Evolutionary conservation across 768 basidiomycete species (phyloP), one percentile per base, ranked within the genome.

Genomic region (Boletus patriciae): DNA sequence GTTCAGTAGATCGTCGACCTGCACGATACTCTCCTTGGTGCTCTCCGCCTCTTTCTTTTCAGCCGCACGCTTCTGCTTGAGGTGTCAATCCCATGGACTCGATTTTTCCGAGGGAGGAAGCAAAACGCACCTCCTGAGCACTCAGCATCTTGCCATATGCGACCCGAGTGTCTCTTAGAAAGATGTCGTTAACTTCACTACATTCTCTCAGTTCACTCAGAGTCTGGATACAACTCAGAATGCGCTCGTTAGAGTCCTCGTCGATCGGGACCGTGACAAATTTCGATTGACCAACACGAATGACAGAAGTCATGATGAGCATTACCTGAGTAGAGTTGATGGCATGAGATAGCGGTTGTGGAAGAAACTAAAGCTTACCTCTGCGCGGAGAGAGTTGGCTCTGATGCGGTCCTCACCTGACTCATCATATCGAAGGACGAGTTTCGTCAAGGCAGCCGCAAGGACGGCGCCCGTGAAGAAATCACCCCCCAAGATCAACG

Each of bases 261-360:
- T 99, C 97, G 62, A 99, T 99, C n/a, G 92, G 90, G 2, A 87
- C 88, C 0, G 91, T 85, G 43, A 89, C 90, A 63, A 96, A 95
- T 69, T 95, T 96, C 52, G 94, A 95, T 75, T 98, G 96, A 37
- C 97, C 97, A 53, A 98, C 92, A 46, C 97, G 93, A 68, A 98
- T 91, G 69, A 94, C 80, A 10, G 94, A 97, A 1, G 94, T 88
- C 97, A 99, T 98, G 70, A 98, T 93, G 52, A 99, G 81, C 92
- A 99, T 98, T 6, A 92, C 86, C 89, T 92, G 64, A 16, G 58
- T 11, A 19, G 33, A 41, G 52, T 51, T 5, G 42, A 40, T n/a
- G 6, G 11, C 4, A 36, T 47, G 18, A 57, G 53, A 42, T 43
- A 12, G 36, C 29, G 23, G 13, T 10, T 29, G 40, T 8, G 23